These are phyloP conservation scores for Capillidium heterosporum DNA, from an alignment of 371 early-diverging fungal species.

Conservation along the genomic window DNA sequence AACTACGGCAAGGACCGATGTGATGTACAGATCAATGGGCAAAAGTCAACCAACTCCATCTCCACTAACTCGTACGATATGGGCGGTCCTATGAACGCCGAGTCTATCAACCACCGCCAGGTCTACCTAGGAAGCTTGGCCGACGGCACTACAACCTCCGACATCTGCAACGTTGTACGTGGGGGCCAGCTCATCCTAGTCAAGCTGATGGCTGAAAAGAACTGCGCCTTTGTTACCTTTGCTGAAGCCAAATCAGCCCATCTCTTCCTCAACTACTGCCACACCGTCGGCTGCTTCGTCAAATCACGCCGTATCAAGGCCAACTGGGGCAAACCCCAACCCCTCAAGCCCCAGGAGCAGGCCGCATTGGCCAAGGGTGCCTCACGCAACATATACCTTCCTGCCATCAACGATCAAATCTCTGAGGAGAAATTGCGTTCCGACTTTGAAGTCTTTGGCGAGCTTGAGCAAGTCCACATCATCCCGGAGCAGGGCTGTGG, in stretches of 20 bases:
- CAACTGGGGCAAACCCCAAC: slow-evolving; percentile 55
- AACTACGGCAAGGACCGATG: slow-evolving; percentile 72
- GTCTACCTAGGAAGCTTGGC: slow-evolving; percentile 59
- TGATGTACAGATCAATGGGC: slow-evolving; percentile 13
- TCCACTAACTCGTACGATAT: not conserved
- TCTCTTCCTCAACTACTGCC: slow-evolving; percentile 30
- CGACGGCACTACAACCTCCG: slow-evolving; percentile 50
- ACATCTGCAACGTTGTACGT: slow-evolving; percentile 67
- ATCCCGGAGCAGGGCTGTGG: slow-evolving; percentile 58
- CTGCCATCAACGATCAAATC: slow-evolving; percentile 32
- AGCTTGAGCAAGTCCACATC: slow-evolving; percentile 59
- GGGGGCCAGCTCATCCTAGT: slow-evolving; percentile 63
- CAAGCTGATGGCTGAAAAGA: slow-evolving; percentile 46
- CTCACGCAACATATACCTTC: slow-evolving; percentile 66
- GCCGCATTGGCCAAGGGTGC: slow-evolving; percentile 43
- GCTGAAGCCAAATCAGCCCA: slow-evolving; percentile 43
- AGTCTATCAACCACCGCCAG: slow-evolving; percentile 48
- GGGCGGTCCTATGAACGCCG: not conserved
- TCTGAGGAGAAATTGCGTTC: slow-evolving; percentile 36
- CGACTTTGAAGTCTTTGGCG: slow-evolving; percentile 57
- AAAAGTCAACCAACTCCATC: not conserved
- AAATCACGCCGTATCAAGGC: slow-evolving; percentile 48
- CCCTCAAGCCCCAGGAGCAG: slow-evolving; percentile 30
- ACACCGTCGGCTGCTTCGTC: slow-evolving; percentile 33
- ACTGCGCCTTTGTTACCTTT: slow-evolving; percentile 69